Conservation (phyloP, 1,139 yeast genomes). For the Debaryomycetaceae sp. region DNA sequence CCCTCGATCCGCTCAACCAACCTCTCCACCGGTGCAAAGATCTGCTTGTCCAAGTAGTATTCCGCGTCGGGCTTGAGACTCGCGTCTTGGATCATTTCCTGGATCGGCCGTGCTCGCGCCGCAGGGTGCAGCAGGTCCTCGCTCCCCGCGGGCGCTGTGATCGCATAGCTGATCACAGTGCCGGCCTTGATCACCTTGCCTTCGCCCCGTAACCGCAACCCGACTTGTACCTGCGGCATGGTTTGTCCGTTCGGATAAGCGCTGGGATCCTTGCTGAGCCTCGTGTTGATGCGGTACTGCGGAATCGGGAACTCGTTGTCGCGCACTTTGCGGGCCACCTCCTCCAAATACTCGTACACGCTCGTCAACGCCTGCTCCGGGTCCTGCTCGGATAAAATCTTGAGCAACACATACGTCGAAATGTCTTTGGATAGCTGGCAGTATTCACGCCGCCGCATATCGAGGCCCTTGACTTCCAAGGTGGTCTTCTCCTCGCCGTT, state of each 20-base stretch:
- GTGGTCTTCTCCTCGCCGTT: constrained; percentile 42
- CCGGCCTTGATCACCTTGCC: constrained; percentile 87
- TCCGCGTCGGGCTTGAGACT: constrained; percentile 59
- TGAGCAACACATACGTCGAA: constrained; percentile 63
- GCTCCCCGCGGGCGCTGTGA: constrained; percentile 35
- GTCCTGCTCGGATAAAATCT: constrained; percentile 62
- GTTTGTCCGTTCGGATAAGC: constrained; percentile 68
- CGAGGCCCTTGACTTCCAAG: constrained; percentile 91
- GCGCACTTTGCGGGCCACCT: constrained; percentile 46
- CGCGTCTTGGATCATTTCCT: constrained; percentile 51
- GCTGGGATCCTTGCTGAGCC: constrained; percentile 62
- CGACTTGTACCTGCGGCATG: constrained; percentile 94
- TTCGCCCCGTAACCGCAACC: constrained; percentile 61
- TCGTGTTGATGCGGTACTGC: constrained; percentile 65
- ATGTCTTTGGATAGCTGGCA: constrained; percentile 88
- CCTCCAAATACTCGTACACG: constrained; percentile 64
- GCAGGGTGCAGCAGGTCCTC: constrained; percentile 40
- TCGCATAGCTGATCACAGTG: constrained; percentile 79
- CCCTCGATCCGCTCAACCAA: constrained; percentile 81
- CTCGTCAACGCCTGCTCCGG: constrained; percentile 69
- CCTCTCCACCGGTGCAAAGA: constrained; percentile 86
- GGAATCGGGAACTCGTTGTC: constrained; percentile 51
- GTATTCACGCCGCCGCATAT: constrained; percentile 93
- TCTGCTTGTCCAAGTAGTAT: constrained; percentile 79
- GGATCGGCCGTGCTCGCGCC: constrained; percentile 70